Conservation (phyloP, 257 asterid genomes). For the Agastache rugosa region DNA sequence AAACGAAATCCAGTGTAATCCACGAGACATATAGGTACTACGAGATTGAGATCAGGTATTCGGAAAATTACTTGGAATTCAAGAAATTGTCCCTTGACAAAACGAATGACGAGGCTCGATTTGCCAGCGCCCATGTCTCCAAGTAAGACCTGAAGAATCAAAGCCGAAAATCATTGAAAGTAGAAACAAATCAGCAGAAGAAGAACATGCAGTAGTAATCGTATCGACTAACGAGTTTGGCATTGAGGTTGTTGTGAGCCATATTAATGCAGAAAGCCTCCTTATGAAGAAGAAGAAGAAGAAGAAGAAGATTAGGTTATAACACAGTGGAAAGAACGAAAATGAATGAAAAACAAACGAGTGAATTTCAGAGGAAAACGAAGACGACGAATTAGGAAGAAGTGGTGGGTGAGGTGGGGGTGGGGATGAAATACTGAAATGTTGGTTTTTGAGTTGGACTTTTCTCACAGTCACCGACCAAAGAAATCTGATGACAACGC, state of each 20-base stretch:
- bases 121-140: conserved; percentile 98
- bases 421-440: neutral
- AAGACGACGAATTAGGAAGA: neutral
- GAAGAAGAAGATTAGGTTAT: neutral
- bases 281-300: neutral
- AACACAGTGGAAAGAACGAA: neutral
- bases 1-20: neutral
- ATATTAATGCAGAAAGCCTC: conserved; percentile 29
- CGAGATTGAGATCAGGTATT: conserved; percentile 16
- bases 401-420: neutral
- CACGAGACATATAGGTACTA: neutral
- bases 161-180: conserved; percentile 19
- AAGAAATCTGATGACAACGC: conserved; percentile 17
- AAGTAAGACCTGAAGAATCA: conserved; percentile 64
- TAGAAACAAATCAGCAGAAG: conserved; percentile 3
- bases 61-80: conserved; percentile 73
- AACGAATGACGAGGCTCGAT: conserved; percentile 92
- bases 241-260: conserved; percentile 76
- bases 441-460: conserved; percentile 32
- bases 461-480: conserved; percentile 45
- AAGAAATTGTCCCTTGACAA: conserved; percentile 90
- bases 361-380: conserved; percentile 23
- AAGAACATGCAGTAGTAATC: neutral
- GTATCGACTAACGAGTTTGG: conserved; percentile 64
- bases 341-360: neutral